Conservation (phyloP, 495 filamentous ascomycete species). For the Penicillium flavigenum region DNA sequence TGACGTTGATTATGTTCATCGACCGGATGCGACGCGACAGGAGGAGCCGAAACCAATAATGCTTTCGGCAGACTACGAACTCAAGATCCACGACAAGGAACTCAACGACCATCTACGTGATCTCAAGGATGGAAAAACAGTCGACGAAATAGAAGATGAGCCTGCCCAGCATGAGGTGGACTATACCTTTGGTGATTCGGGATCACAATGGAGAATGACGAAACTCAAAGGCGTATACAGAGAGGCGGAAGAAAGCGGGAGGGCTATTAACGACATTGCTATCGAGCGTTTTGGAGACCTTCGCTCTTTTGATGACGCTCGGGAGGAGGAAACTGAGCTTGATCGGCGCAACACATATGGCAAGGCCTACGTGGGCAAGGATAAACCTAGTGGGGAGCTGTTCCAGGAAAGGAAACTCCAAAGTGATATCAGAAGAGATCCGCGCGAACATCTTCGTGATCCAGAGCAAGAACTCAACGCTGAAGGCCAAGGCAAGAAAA, state of each 20-base stretch:
- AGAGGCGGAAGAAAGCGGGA: slow-evolving; percentile 69
- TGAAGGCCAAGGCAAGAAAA: slow-evolving; percentile 38
- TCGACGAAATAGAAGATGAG: slow-evolving; percentile 52
- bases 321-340: slow-evolving; percentile 92
- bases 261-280: slow-evolving; percentile 75
- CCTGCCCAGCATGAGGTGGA: slow-evolving; percentile 62
- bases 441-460: slow-evolving; percentile 31
- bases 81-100: slow-evolving; percentile 78
- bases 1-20: slow-evolving; percentile 83
- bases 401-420: slow-evolving; percentile 70
- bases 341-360: slow-evolving; percentile 85
- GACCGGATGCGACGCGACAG: slow-evolving; percentile 48
- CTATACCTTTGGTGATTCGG: slow-evolving; percentile 88
- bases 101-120: slow-evolving; percentile 72
- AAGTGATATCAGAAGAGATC: slow-evolving; percentile 41
- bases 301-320: slow-evolving; percentile 84
- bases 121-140: slow-evolving; percentile 54
- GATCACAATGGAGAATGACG: slow-evolving; percentile 93
- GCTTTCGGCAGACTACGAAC: slow-evolving; percentile 64
- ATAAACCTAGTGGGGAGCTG: slow-evolving; percentile 84
- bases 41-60: slow-evolving; percentile 46
- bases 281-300: slow-evolving; percentile 78
- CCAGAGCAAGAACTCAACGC: slow-evolving; percentile 48
- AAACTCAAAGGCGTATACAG: slow-evolving; percentile 85
- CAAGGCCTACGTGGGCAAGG: slow-evolving; percentile 78